phyloP scores from a whole-genome alignment of 306 rosid genomes.

The Potentilla sterilis region DNA sequence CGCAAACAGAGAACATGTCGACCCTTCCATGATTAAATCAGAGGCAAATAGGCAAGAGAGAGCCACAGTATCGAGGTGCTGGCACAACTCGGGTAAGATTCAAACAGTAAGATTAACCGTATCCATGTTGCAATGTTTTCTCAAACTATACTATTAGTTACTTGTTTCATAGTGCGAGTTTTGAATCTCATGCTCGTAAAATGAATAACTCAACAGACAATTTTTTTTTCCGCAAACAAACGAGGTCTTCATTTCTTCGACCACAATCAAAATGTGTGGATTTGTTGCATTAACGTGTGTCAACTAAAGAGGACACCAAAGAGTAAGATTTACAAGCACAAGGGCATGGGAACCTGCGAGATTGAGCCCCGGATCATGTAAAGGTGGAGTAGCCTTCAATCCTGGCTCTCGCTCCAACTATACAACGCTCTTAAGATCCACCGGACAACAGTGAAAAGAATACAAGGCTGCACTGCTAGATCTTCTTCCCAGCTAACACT shows the following conservation, averaged over 20 bases:
- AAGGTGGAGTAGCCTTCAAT: conserved; percentile 9
- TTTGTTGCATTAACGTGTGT: not conserved
- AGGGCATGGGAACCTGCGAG: not conserved
- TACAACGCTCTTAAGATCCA: not conserved
- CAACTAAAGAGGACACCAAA: not conserved
- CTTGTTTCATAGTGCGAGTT: too few species aligned
- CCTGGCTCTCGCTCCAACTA: not conserved
- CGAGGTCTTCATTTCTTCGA: not conserved
- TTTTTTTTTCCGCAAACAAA: too few species aligned
- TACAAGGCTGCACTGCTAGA: not conserved
- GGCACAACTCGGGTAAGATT: too few species aligned
- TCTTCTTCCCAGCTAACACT: not conserved
- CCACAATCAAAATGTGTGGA: not conserved
- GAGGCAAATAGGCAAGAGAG: too few species aligned
- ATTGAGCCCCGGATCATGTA: not conserved
- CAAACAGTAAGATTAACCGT: too few species aligned
- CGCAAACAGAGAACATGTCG: too few species aligned
- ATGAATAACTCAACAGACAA: too few species aligned
- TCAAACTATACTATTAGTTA: too few species aligned
- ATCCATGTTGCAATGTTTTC: too few species aligned
- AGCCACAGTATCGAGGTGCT: too few species aligned
- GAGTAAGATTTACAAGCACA: not conserved
- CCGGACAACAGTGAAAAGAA: not conserved
- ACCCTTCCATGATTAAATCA: too few species aligned
- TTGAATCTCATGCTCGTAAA: too few species aligned